Conservation (phyloP, 1,284 basidiomycete genomes). For the Tausonia pullulans region DNA sequence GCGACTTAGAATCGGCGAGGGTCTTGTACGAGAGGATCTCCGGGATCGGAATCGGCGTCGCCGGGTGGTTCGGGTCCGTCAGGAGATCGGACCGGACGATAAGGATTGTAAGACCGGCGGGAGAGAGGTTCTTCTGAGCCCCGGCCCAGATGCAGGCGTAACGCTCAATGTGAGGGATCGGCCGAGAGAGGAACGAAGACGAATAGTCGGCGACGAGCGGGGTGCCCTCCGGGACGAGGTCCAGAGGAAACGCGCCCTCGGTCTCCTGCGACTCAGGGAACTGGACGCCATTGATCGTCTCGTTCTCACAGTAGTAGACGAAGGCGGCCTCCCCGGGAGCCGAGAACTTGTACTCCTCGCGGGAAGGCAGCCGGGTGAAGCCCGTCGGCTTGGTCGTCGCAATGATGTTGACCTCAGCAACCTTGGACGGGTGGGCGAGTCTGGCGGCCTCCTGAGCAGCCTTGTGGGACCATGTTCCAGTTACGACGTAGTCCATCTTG, state of each 20-base stretch:
- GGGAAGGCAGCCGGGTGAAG: constrained; percentile 72
- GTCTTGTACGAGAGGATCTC: constrained; percentile 76
- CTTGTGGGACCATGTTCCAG: constrained; percentile 82
- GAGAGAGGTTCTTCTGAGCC: constrained; percentile 98
- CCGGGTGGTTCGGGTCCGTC: constrained; percentile 58
- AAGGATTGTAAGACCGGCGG: constrained; percentile 81
- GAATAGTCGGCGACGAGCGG: constrained; percentile 94
- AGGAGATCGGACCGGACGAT: constrained; percentile 89
- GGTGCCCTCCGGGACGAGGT: constrained; percentile 53
- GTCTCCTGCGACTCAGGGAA: constrained; percentile 51
- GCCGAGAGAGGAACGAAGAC: constrained; percentile 93
- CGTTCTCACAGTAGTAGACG: constrained; percentile 99
- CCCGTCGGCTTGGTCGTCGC: constrained; percentile 53
- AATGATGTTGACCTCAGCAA: constrained; percentile 51
- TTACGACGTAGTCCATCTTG: constrained; percentile 72
- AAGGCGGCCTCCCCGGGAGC: constrained; percentile 54
- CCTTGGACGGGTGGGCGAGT: constrained; percentile 42
- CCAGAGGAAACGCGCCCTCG: constrained; percentile 71
- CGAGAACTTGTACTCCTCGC: constrained; percentile 65
- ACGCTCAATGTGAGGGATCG: constrained; percentile 72
- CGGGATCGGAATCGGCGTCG: constrained; percentile 47
- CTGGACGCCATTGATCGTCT: constrained; percentile 94
- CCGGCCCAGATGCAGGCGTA: constrained; percentile 94
- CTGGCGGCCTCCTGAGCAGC: constrained; percentile 69
- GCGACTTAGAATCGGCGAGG: constrained; percentile 61